Base-by-base conservation (phyloP, 1,139 yeast species). In the Blastobotrys indianensis region DNA sequence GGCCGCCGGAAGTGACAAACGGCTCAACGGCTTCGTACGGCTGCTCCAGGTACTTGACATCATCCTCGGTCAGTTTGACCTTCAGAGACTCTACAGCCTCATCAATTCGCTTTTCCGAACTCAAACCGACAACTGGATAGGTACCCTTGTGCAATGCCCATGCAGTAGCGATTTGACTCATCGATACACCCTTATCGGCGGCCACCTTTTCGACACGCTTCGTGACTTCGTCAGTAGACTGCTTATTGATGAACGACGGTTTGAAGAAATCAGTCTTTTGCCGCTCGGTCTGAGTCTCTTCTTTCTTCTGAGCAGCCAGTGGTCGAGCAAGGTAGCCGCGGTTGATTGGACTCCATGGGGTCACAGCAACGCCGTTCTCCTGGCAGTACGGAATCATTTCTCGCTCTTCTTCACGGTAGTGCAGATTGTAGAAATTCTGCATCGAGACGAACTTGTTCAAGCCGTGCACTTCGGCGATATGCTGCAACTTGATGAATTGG, bases 341-440 rank as follows among this genome's bases (percentile, higher is more conserved):
- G 10, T 76, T 76, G 50, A 69, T 62, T 12, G 79, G 78, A 8
- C 76, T 72, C 74, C 75, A 76, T 4, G 80, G 79, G 47, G 73
- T 68, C 34, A 75, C 46, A 0, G 77, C 79, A 32, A 75, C 76
- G 23, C 73, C 70, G 4, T 67, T 67, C 44, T 65, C 60, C 9
- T 76, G 62, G 57, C 80, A 75, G 62, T 66, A 78, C 28, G 76
- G 78, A 52, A 69, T 74, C 76, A 78, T 70, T 56, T 79, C 83
- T 33, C 76, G 62, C 57, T 79, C 84, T 46, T 79, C 83, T 56
- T 78, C 82, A 25, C 84, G 67, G 59, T 75, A 70, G 7, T 78
- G 48, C 52, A 77, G 65, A 58, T 76, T 77, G 61, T 77, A 76
- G 59, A 67, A 74, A 54, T 74, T 73, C 60, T 79, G 84, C 81